Conservation (phyloP, 78 protist species). For the Dictyostelium intermedium region DNA sequence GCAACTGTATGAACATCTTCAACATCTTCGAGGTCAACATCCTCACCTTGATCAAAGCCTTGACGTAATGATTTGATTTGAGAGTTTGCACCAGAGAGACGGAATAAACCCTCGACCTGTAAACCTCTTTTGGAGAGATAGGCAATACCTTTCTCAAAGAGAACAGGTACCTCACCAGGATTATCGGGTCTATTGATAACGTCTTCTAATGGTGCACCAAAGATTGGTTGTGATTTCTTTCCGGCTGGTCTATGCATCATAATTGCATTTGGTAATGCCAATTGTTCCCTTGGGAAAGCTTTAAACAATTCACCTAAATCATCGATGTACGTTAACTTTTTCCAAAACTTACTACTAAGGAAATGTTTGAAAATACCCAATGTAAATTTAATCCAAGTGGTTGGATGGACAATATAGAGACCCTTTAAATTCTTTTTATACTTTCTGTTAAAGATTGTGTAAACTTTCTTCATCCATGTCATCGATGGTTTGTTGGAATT, state of each 20-base stretch:
- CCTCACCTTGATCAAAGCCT: constrained; percentile 67
- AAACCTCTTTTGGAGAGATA: constrained; percentile 31
- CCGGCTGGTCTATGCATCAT: constrained; percentile 51
- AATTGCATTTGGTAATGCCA: constrained; percentile 36
- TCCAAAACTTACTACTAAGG: constrained; percentile 63
- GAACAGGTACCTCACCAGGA: constrained; percentile 28
- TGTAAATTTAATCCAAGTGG: constrained; percentile 69
- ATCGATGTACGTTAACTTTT: constrained; percentile 37
- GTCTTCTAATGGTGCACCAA: constrained; percentile 74
- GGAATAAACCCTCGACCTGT: constrained; percentile 64
- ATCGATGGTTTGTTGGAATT: constrained; percentile 52
- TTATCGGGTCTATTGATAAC: constrained; percentile 60
- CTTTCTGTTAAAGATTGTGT: constrained; percentile 73
- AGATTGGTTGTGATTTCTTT: constrained; percentile 12
- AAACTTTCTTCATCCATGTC: constrained; percentile 72
- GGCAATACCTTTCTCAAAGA: constrained; percentile 33
- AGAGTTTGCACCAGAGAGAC: constrained; percentile 69
- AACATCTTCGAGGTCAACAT: constrained; percentile 49
- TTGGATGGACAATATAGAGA: constrained; percentile 79
- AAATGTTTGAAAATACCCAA: constrained; percentile 73
- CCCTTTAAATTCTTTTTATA: constrained; percentile 89
- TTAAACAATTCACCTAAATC: constrained; percentile 29
- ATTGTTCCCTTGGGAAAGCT: constrained; percentile 49
- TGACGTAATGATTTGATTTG: constrained; percentile 47
- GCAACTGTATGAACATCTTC: constrained; percentile 77